phyloP scores from a whole-genome alignment of 371 early-diverging fungal species.

The Parasitella parasitica region DNA sequence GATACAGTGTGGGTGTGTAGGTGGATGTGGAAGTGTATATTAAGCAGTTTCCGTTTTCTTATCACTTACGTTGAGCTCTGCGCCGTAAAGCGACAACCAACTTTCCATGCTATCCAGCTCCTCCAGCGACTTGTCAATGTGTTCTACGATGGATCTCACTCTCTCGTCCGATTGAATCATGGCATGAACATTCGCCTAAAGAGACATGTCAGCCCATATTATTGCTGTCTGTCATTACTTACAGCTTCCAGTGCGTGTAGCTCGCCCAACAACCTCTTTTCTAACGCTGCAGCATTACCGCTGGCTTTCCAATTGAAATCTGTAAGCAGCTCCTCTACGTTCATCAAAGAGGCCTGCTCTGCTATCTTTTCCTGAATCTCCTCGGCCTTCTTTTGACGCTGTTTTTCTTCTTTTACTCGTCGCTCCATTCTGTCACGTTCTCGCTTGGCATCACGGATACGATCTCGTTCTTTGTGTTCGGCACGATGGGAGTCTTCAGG shows the following conservation, averaged over 20 bases:
- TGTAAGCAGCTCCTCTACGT: constrained; percentile 61
- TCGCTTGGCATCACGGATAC: constrained; percentile 33
- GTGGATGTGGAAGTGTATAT: not conserved
- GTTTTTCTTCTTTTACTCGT: constrained; percentile 5
- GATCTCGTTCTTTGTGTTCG: constrained; percentile 39
- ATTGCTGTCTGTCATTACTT: constrained; percentile 13
- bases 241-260: constrained; percentile 76
- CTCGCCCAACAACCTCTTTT: constrained; percentile 62
- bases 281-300: constrained; percentile 73
- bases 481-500: constrained; percentile 2
- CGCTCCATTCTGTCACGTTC: constrained; percentile 41
- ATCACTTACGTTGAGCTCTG: constrained; percentile 78
- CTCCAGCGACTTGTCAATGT: constrained; percentile 77
- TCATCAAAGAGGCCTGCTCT: constrained; percentile 55
- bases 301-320: constrained; percentile 80
- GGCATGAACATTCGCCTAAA: constrained; percentile 87
- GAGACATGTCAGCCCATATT: not conserved
- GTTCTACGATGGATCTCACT: constrained; percentile 75
- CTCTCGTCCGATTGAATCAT: constrained; percentile 89
- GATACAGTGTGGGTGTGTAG: too few species aligned
- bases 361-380: constrained; percentile 47
- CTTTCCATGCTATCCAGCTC: constrained; percentile 83
- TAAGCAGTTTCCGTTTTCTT: not conserved
- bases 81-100: constrained; percentile 83
- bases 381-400: constrained; percentile 36